phyloP scores from a whole-genome alignment of 1,139 yeast species.

The Zygoascus meyerae region DNA sequence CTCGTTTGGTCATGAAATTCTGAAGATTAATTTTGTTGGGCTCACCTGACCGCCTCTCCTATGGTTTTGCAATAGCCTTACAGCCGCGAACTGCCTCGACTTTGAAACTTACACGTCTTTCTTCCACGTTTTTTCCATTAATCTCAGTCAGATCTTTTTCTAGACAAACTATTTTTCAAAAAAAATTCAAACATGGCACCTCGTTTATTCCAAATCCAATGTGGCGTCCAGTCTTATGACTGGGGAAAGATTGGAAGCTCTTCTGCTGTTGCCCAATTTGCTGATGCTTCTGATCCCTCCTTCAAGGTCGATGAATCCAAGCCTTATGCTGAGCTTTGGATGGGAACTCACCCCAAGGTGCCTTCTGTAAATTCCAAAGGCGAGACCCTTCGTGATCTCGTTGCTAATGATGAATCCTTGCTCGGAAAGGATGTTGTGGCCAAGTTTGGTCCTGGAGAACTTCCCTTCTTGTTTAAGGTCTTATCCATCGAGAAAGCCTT shows the following conservation, averaged over 20 bases:
- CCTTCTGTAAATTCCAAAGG: slow-evolving; percentile 66
- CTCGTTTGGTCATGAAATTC: slow-evolving; percentile 7
- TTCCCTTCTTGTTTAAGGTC: slow-evolving; percentile 92
- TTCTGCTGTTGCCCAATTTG: slow-evolving; percentile 87
- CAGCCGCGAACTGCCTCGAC: no score
- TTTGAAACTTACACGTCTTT: background rate
- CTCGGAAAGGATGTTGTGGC: slow-evolving; percentile 52
- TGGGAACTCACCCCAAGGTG: slow-evolving; percentile 95
- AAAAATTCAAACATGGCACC: background rate
- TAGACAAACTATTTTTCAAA: background rate
- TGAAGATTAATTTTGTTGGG: no score
- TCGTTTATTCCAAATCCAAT: no score
- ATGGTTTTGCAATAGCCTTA: no score
- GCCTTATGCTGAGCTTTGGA: slow-evolving; percentile 69
- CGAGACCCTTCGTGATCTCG: slow-evolving; percentile 57
- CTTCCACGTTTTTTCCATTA: no score
- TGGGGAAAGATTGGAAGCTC: slow-evolving; percentile 84
- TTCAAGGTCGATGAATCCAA: slow-evolving; percentile 58
- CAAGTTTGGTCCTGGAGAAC: slow-evolving; percentile 68
- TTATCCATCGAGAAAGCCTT: slow-evolving; percentile 87
- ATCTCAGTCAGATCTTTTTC: no score
- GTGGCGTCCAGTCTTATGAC: slow-evolving; percentile 56
- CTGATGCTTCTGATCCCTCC: slow-evolving; percentile 60
- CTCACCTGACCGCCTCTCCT: background rate
- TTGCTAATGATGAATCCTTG: slow-evolving; percentile 42